Percentiles rank a stretch among this genome's conserved stretches.
Conservation (phyloP, 257 asterid species). For the Penstemon newberryi region DNA sequence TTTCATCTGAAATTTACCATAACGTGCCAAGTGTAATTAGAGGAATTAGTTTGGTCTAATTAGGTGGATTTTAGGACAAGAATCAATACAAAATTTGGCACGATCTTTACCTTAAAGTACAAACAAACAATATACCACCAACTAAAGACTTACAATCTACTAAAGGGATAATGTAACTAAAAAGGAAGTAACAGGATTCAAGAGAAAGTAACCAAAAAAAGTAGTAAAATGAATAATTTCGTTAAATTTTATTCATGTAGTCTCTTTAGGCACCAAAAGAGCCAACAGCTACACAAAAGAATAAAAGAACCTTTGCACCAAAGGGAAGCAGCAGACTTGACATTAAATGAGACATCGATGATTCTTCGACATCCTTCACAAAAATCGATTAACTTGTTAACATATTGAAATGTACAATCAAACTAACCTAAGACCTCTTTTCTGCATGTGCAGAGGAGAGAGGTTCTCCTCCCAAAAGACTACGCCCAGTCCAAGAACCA, state of each 20-base stretch:
- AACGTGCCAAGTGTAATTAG: too few species aligned
- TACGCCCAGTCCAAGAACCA: conserved; percentile 57
- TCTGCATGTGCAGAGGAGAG: conserved; percentile 36
- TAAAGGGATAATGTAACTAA: background rate
- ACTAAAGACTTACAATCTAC: background rate
- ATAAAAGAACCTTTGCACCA: conserved; percentile 36
- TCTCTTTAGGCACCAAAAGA: conserved; percentile 28
- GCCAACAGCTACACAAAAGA: conserved; percentile 49
- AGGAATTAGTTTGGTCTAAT: background rate
- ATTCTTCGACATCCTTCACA: conserved; percentile 31
- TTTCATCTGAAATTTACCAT: too few species aligned
- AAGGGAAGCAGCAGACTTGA: conserved; percentile 52
- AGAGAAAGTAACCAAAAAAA: background rate
- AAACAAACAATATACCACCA: background rate
- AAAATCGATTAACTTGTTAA: conserved; percentile 46
- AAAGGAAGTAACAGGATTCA: background rate
- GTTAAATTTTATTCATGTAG: conserved; percentile 43
- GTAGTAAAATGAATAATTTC: conserved; percentile 17
- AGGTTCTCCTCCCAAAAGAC: conserved; percentile 63
- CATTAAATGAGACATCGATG: conserved; percentile 32
- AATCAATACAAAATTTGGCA: too few species aligned
- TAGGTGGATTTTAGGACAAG: background rate
- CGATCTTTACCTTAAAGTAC: background rate
- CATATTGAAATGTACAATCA: conserved; percentile 45
- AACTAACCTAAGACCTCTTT: conserved; percentile 35